These are phyloP conservation scores for Cystobasidiaceae sp. DNA, from an alignment of 1,284 basidiomycete genomes.

Conservation along the genomic window DNA sequence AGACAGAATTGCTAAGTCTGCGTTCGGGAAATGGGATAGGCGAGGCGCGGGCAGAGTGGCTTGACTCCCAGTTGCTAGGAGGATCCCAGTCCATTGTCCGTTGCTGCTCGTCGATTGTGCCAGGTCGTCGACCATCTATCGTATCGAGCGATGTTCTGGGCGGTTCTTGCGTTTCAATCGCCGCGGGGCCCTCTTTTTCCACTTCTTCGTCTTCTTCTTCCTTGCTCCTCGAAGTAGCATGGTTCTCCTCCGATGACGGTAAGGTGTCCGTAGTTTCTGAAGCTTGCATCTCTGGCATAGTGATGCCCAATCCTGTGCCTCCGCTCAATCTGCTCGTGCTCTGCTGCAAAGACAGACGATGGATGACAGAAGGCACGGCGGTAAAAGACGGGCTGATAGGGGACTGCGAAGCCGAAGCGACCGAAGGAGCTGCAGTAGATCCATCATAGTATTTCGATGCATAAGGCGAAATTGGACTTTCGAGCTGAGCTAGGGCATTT, in stretches of 20 bases:
- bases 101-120: constrained; percentile 18
- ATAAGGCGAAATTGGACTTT: no score
- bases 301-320: no score
- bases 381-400: not conserved
- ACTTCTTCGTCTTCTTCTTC: constrained; percentile 8
- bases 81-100: constrained; percentile 19
- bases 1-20: constrained; percentile 15
- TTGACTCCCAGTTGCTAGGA: constrained; percentile 9
- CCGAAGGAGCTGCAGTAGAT: not conserved
- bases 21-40: constrained; percentile 14
- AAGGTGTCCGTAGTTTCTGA: not conserved
- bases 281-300: no score
- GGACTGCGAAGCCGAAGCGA: not conserved
- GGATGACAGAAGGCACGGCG: not conserved
- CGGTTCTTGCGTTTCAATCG: no score
- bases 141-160: not conserved
- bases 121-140: constrained; percentile 4
- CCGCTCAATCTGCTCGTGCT: no score
- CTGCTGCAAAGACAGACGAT: not conserved
- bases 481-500: no score
- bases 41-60: not conserved
- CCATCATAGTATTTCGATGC: not conserved
- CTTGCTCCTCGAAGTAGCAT: no score
- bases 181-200: not conserved
- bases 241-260: not conserved